Conservation (phyloP, 306 rosid genomes). For the Gastrolobium villosum region DNA sequence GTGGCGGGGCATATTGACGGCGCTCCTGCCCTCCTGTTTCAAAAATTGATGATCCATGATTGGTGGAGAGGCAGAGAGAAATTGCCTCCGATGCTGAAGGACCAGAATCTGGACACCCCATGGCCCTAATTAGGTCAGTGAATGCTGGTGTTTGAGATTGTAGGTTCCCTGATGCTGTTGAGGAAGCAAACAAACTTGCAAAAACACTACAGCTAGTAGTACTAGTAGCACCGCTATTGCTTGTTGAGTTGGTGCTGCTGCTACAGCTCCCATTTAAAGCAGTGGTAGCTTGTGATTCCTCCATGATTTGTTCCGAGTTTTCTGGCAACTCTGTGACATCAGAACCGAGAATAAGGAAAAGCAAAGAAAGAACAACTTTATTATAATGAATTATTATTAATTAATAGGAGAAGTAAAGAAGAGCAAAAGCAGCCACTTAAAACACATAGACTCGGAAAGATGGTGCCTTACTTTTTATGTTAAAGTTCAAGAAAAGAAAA, state of each 20-base stretch:
- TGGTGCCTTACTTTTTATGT: slow-evolving; percentile 48
- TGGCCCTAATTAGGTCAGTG: slow-evolving; percentile 67
- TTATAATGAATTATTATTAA: slow-evolving; percentile 22
- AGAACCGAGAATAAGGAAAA: not conserved
- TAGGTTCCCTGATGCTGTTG: slow-evolving; percentile 63
- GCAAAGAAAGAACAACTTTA: not conserved
- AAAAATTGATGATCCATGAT: slow-evolving; percentile 68
- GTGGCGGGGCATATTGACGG: slow-evolving; percentile 64
- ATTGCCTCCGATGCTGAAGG: slow-evolving; percentile 72
- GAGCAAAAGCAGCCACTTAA: slow-evolving; percentile 50
- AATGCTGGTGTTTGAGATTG: slow-evolving; percentile 68
- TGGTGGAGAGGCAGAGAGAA: slow-evolving; percentile 84
- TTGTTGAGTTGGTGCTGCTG: slow-evolving; percentile 66
- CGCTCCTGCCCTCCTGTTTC: slow-evolving; percentile 72
- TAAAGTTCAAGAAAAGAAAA: slow-evolving; percentile 57
- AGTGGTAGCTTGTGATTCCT: slow-evolving; percentile 56
- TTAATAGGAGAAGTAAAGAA: slow-evolving; percentile 12
- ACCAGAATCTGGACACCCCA: slow-evolving; percentile 59
- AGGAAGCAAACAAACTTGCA: slow-evolving; percentile 84
- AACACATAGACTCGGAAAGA: slow-evolving; percentile 50
- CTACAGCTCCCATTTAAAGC: slow-evolving; percentile 61
- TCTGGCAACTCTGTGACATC: slow-evolving; percentile 57
- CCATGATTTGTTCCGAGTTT: slow-evolving; percentile 54
- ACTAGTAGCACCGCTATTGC: slow-evolving; percentile 58
- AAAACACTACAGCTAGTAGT: slow-evolving; percentile 66